Conservation (phyloP, 768 basidiomycete genomes). For the Dioszegia crocea region DNA sequence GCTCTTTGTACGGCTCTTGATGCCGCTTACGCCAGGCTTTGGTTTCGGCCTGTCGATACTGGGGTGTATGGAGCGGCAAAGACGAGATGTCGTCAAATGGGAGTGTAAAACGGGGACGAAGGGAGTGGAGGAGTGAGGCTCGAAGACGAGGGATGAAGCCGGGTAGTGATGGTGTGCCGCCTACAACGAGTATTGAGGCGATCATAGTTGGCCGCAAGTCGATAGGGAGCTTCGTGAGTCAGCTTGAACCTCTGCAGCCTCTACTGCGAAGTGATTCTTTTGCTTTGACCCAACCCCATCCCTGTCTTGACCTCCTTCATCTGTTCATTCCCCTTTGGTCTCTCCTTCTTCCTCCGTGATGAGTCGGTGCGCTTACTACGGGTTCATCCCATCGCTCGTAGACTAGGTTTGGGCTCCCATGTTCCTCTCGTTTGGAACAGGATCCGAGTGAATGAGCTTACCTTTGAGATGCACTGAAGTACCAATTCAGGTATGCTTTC, state of each 20-base stretch:
- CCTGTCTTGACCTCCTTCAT: too few relatives aligned
- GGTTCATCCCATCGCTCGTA: too few relatives aligned
- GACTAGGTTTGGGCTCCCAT: too few relatives aligned
- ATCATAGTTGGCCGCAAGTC: conserved; percentile 82
- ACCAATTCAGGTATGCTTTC: conserved; percentile 77
- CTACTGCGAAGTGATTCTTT: too few relatives aligned
- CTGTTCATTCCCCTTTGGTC: too few relatives aligned
- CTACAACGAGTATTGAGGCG: conserved; percentile 76
- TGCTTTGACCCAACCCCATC: too few relatives aligned
- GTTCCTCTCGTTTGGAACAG: too few relatives aligned
- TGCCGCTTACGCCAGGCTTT: conserved; percentile 20
- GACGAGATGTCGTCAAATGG: neutral
- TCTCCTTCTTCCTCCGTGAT: too few relatives aligned
- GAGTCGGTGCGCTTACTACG: too few relatives aligned
- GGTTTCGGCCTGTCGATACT: conserved; percentile 17
- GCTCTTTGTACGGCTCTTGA: conserved; percentile 70
- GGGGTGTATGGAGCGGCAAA: conserved; percentile 13
- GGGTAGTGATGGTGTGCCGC: conserved; percentile 86
- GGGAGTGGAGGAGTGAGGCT: conserved; percentile 64
- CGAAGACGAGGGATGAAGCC: conserved; percentile 90
- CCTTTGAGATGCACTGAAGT: conserved; percentile 74
- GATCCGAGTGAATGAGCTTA: too few relatives aligned
- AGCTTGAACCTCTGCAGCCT: neutral
- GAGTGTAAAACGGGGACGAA: conserved; percentile 48
- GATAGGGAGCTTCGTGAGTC: conserved; percentile 64